phyloP scores from a whole-genome alignment of 129 eudicot species.

The Lactuca sativa region DNA sequence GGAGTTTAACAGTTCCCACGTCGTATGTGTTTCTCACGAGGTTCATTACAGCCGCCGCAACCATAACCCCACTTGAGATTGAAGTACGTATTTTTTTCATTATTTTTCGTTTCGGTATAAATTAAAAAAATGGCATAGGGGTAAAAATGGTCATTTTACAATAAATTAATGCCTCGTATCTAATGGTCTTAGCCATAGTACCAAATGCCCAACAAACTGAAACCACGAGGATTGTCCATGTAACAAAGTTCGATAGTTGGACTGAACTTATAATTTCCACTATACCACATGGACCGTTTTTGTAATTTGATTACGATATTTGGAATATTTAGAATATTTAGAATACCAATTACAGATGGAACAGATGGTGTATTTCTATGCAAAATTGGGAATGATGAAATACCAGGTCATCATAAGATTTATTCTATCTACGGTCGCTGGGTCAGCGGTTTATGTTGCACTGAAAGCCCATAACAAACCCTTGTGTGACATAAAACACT shows the following conservation, averaged over 20 bases:
- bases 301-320: too few species aligned
- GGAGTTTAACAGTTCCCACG: slow-evolving; percentile 84
- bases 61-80: slow-evolving; percentile 23
- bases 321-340: not conserved
- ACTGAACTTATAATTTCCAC: not conserved
- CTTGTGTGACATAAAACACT: slow-evolving; percentile 70
- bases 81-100: slow-evolving; percentile 1
- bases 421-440: slow-evolving; percentile 83
- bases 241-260: not conserved
- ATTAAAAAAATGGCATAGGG: too few species aligned
- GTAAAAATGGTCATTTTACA: not conserved
- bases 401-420: slow-evolving; percentile 41
- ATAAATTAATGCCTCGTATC: not conserved
- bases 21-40: slow-evolving; percentile 76
- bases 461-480: slow-evolving; percentile 45
- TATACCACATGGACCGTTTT: not conserved
- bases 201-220: not conserved
- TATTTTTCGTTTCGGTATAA: not conserved
- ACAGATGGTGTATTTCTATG: slow-evolving; percentile 60
- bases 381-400: slow-evolving; percentile 84
- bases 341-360: slow-evolving; percentile 39
- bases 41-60: slow-evolving; percentile 61
- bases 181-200: not conserved
- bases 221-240: not conserved
- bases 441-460: slow-evolving; percentile 81